Percentiles rank a stretch among this genome's conserved stretches.
Conservation (phyloP, 306 rosid species). For the Quercus gilva region DNA sequence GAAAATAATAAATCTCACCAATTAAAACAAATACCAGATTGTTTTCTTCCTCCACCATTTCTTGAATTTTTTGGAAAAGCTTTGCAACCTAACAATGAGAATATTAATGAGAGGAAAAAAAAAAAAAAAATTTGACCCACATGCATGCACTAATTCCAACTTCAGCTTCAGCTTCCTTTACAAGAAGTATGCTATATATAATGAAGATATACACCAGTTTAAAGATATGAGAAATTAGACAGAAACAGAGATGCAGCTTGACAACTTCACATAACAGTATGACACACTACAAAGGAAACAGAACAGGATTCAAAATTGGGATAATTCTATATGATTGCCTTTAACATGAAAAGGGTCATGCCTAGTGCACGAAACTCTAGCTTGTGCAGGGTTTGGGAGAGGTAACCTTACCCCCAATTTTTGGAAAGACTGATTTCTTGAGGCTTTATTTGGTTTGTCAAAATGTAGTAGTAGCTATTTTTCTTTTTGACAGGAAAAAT, state of each 20-base stretch:
- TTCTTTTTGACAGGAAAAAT: not conserved
- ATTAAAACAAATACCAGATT: slow-evolving; percentile 98
- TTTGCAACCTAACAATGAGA: slow-evolving; percentile 69
- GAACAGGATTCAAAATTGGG: not conserved
- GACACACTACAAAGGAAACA: not conserved
- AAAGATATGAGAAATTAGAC: not conserved
- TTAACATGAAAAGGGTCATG: not conserved
- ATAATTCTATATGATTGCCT: not conserved
- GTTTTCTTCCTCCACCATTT: slow-evolving; percentile 89
- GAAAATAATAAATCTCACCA: slow-evolving; percentile 58
- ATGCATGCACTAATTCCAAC: not conserved
- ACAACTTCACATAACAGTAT: not conserved
- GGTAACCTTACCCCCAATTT: too few relatives aligned
- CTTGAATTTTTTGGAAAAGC: slow-evolving; percentile 91
- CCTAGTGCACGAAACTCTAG: too few relatives aligned
- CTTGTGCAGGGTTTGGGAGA: too few relatives aligned
- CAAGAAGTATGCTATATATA: not conserved
- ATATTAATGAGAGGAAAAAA: slow-evolving; percentile 14
- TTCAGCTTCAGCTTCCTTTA: too few relatives aligned
- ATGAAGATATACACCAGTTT: not conserved
- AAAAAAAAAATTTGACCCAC: not conserved
- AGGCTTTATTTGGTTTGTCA: not conserved
- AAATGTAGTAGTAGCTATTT: not conserved
- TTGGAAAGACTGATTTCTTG: too few relatives aligned
- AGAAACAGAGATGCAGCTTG: not conserved